phyloP scores from a whole-genome alignment of 345 rosid species.

The Stellera chamaejasme region DNA sequence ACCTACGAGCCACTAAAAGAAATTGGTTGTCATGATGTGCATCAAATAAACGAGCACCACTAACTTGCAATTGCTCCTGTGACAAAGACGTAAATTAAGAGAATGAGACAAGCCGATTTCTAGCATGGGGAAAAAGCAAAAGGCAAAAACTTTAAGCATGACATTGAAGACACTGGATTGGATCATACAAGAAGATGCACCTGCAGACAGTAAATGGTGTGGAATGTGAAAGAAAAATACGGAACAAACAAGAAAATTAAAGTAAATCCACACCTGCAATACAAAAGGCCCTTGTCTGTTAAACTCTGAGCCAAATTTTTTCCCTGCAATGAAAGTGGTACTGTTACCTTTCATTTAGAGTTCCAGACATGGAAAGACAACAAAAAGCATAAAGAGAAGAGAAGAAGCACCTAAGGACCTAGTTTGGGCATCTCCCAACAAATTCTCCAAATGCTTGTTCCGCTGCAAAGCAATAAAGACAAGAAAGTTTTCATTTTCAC shows the following conservation, averaged over 20 bases:
- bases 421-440: conserved; percentile 21
- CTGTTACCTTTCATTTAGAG: background rate
- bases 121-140: background rate
- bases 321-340: conserved; percentile 17
- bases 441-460: conserved; percentile 26
- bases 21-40: conserved; percentile 40
- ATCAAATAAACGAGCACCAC: conserved; percentile 85
- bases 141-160: background rate
- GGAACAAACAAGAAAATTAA: conserved; percentile 1
- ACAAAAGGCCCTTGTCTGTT: conserved; percentile 28
- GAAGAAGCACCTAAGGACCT: conserved; percentile 24
- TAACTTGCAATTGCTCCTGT: conserved; percentile 45
- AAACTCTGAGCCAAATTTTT: conserved; percentile 19
- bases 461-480: conserved; percentile 26
- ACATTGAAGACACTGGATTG: background rate
- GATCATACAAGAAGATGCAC: background rate
- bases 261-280: conserved; percentile 42
- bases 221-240: background rate
- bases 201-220: background rate
- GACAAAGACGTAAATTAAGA: conserved; percentile 3
- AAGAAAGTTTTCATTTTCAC: background rate
- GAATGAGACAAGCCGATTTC: background rate
- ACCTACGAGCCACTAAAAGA: conserved; percentile 51
- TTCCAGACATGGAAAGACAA: background rate
- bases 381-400: background rate